A percentile compares a stretch with the other conserved stretches of the same genome.
These are phyloP conservation scores for Exutisphaerella laricina DNA, from an alignment of 2,329 filamentous ascomycete species.

Conservation along the genomic window DNA sequence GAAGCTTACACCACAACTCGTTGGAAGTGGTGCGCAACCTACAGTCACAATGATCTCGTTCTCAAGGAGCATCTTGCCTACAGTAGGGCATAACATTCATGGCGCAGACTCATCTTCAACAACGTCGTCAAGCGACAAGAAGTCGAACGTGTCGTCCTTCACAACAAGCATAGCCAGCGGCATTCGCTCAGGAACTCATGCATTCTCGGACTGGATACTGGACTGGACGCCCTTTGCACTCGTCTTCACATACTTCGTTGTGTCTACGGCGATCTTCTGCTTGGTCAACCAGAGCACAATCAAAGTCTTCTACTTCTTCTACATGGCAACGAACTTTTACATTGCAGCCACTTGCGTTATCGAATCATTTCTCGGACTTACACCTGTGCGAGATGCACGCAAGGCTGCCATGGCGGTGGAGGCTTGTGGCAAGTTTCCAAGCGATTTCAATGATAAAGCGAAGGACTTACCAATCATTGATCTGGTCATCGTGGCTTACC, in stretches of 20 bases:
- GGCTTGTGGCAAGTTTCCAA: slow-evolving; percentile 22
- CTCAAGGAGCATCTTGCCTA: slow-evolving; percentile 8
- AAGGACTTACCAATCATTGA: slow-evolving; percentile 41
- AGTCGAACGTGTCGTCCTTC: slow-evolving; percentile 11
- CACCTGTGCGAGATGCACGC: slow-evolving; percentile 27
- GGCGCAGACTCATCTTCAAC: slow-evolving; percentile 5
- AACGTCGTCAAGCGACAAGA: slow-evolving; percentile 7
- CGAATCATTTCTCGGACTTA: slow-evolving; percentile 31
- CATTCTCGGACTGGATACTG: slow-evolving; percentile 29
- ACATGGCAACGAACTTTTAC: slow-evolving; percentile 32
- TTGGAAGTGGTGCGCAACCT: too few species aligned
- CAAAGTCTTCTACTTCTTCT: slow-evolving; percentile 32
- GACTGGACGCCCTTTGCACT: slow-evolving; percentile 30
- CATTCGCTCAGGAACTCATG: slow-evolving; percentile 13
- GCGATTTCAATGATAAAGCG: slow-evolving; percentile 23
- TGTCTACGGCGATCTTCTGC: slow-evolving; percentile 29
- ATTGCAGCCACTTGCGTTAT: slow-evolving; percentile 27
- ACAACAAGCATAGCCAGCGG: slow-evolving; percentile 11
- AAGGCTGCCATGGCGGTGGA: slow-evolving; percentile 28
- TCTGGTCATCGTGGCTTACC: slow-evolving; percentile 46
- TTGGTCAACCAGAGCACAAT: slow-evolving; percentile 25
- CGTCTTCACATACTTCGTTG: slow-evolving; percentile 29
- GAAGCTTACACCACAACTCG: too few species aligned
- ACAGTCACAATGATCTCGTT: slow-evolving; percentile 12
- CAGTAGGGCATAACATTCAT: slow-evolving; percentile 5